Conservation (phyloP, 2,329 filamentous ascomycete species). For the Talaromyces albobiverticillius region DNA sequence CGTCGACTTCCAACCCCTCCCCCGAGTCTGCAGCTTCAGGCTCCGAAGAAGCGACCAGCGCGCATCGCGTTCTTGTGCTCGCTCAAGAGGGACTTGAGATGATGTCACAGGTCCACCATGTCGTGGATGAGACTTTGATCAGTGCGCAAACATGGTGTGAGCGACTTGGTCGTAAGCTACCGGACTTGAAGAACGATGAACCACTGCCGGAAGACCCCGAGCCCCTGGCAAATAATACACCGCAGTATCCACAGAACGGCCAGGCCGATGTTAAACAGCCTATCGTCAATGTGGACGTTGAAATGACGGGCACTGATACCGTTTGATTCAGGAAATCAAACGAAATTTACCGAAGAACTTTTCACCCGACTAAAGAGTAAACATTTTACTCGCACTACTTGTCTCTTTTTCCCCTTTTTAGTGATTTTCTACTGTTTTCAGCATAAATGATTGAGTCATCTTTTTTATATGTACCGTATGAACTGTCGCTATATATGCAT, state of each 20-base stretch:
- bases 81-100: conserved; percentile 91
- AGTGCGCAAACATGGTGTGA: conserved; percentile 93
- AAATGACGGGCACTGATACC: conserved; percentile 12
- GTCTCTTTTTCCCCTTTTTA: background rate
- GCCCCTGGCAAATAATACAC: conserved; percentile 20
- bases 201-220: conserved; percentile 23
- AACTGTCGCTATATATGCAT: background rate
- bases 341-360: too few relatives aligned
- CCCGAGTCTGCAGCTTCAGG: conserved; percentile 31
- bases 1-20: conserved; percentile 51
- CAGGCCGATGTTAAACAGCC: conserved; percentile 13
- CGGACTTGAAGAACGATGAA: conserved; percentile 24
- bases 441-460: background rate
- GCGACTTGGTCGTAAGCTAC: conserved; percentile 58
- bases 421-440: too few relatives aligned
- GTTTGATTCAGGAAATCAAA: conserved; percentile 5
- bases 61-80: conserved; percentile 76
- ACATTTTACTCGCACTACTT: too few relatives aligned
- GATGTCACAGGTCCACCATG: conserved; percentile 84
- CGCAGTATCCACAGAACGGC: background rate
- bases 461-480: background rate
- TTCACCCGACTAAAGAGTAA: too few relatives aligned
- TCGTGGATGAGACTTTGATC: conserved; percentile 83
- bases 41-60: conserved; percentile 53
- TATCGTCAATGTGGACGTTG: conserved; percentile 11